Base-by-base conservation (phyloP, 345 rosid genomes). In the Salix purpurea region DNA sequence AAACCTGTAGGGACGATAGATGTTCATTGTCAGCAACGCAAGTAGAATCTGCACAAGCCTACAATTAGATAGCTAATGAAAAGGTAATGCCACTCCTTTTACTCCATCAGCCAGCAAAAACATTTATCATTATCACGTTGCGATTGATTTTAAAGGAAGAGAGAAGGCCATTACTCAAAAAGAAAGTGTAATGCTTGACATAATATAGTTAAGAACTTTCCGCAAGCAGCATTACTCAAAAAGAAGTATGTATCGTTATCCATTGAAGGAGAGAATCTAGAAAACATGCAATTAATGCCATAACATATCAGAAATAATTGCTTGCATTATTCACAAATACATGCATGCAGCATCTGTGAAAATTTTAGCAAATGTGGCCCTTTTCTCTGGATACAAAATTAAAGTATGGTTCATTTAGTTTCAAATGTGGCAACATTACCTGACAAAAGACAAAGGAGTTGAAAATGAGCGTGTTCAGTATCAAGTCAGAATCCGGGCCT, bases 401-500 rank as follows among this genome's bases (percentile, higher is more conserved):
- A 62, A 46, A 68, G 6, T 13, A 30, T 37, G 8, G 21, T 32
- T 21, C 60, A 12, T 50, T 48, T 40, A 30, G 73, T 74, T 64
- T 64, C 60, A 54, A 69, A 73, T 37, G 23, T 24, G 42, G 26
- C 24, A 61, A 75, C n/a, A 65, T 81, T 87, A 91, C 99, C 97
- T 93, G 84, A 39, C 84, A 81, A 56, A 81, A 81, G 64, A 81
- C 84, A 28, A 81, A 81, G 15, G 84, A 74, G 61, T 81, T 81
- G 16, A 81, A 81, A 30, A 81, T 77, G 65, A 81, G 71, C 0
- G 84, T 81, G 62, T 81, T 81, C 76, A 93, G 80, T 74, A 90
- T 89, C 77, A 93, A 84, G 70, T 89, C 93, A 56, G 97, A 81
- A 69, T 81, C 78, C 30, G 80, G 78, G 65, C 84, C 81, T 39